Percentiles rank a stretch among this genome's conserved stretches.
phyloP scores from a whole-genome alignment of 2,329 filamentous ascomycete species.

The Fonsecaea nubica region DNA sequence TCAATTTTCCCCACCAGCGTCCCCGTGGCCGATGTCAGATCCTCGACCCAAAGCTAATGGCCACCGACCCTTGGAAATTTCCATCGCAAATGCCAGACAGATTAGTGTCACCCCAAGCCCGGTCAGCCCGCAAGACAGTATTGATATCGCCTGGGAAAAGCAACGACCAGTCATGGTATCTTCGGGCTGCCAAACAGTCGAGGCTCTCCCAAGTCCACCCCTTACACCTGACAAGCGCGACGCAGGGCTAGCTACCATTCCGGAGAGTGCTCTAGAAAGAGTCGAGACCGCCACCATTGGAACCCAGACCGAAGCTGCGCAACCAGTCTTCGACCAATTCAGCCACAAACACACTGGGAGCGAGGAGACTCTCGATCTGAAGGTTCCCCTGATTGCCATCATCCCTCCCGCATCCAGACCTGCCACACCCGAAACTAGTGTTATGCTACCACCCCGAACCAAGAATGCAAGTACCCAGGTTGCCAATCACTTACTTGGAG shows the following conservation, averaged over 20 bases:
- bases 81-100: constrained; percentile 31
- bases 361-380: constrained; percentile 47
- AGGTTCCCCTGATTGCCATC: constrained; percentile 86
- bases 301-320: constrained; percentile 36
- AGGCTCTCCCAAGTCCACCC: constrained; percentile 47
- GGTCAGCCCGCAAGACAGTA: constrained; percentile 32
- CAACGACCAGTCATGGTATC: constrained; percentile 49
- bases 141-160: constrained; percentile 33
- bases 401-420: constrained; percentile 86
- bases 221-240: constrained; percentile 45
- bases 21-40: constrained; percentile 61
- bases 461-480: constrained; percentile 88
- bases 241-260: constrained; percentile 34
- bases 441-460: constrained; percentile 77
- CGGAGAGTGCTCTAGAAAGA: constrained; percentile 34
- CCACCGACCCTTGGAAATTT: constrained; percentile 24
- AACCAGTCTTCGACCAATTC: constrained; percentile 14
- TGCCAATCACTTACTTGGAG: constrained; percentile 56
- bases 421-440: constrained; percentile 68
- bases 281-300: constrained; percentile 35
- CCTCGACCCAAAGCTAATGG: constrained; percentile 61
- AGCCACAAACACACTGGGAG: constrained; percentile 37
- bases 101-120: constrained; percentile 25
- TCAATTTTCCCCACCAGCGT: constrained; percentile 83
- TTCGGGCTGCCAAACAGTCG: constrained; percentile 52